Evolutionary conservation across 2,329 filamentous ascomycete genomes (phyloP).

Genomic region (Coleophoma eucalyptorum): DNA sequence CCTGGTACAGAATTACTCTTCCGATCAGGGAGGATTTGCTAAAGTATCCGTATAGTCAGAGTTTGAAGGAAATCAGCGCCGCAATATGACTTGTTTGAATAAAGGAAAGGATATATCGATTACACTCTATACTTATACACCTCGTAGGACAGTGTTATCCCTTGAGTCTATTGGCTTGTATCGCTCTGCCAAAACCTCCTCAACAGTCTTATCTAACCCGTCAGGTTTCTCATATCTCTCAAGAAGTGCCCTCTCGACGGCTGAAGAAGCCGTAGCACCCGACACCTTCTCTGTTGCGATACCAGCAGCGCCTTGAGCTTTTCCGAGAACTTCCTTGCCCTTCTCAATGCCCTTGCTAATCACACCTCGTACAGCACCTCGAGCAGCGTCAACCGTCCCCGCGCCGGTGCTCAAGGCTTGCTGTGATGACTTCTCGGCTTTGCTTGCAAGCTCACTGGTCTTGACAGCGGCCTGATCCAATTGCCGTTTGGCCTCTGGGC

Average conservation of each 20-base stretch:
- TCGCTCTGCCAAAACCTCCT: constrained; percentile 50
- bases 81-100: too few relatives aligned
- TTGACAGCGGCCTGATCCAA: constrained; percentile 15
- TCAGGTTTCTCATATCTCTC: constrained; percentile 45
- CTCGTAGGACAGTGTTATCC: constrained; percentile 30
- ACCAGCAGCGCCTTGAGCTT: constrained; percentile 33
- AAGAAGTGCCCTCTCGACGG: constrained; percentile 43
- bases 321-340: constrained; percentile 31
- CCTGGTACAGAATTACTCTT: too few relatives aligned
- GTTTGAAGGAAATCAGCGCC: too few relatives aligned
- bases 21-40: too few relatives aligned
- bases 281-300: constrained; percentile 37
- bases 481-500: constrained; percentile 12
- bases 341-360: constrained; percentile 29
- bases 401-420: constrained; percentile 26
- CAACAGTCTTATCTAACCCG: constrained; percentile 42
- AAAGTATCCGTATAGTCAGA: too few relatives aligned
- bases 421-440: constrained; percentile 8
- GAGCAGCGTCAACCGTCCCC: constrained; percentile 34
- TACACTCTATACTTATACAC: constrained; percentile 22
- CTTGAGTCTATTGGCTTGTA: constrained; percentile 43
- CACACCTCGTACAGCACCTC: constrained; percentile 29
- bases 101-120: background rate
- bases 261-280: constrained; percentile 15
- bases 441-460: constrained; percentile 17